These are phyloP conservation scores for Colletotrichum chrysophilum DNA, from an alignment of 2,329 filamentous ascomycete species.

Conservation along the genomic window DNA sequence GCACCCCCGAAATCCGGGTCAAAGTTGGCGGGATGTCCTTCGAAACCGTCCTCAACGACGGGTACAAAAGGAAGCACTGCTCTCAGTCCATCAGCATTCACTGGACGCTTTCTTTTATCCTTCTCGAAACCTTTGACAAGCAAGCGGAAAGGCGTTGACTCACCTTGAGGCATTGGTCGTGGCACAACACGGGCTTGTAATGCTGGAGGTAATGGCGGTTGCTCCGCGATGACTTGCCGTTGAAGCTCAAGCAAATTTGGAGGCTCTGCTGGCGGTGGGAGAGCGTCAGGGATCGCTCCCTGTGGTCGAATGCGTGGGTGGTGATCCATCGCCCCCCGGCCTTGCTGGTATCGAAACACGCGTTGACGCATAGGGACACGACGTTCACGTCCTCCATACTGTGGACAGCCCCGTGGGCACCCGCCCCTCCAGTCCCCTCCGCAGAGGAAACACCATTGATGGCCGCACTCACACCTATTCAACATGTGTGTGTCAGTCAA, in stretches of 20 bases:
- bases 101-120: neutral
- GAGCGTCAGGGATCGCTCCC: neutral
- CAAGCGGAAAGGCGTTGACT: neutral
- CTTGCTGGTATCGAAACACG: neutral
- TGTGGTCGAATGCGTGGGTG: neutral
- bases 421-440: neutral
- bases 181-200: neutral
- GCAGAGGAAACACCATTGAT: constrained; percentile 22
- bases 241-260: neutral
- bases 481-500: neutral
- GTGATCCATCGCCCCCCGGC: neutral
- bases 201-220: neutral
- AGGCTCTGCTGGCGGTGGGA: neutral
- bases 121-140: neutral
- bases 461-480: constrained; percentile 17
- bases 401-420: neutral
- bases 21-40: neutral
- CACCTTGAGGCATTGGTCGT: neutral
- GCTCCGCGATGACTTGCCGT: neutral
- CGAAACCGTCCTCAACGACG: neutral
- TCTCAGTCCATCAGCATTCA: neutral
- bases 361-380: constrained; percentile 9
- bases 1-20: neutral
- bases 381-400: neutral
- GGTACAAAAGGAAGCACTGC: neutral